Percentiles rank a stretch among this genome's conserved stretches.
These are phyloP conservation scores for Trichocomaceae sp. DNA, from an alignment of 2,329 filamentous ascomycete species.

Conservation along the genomic window DNA sequence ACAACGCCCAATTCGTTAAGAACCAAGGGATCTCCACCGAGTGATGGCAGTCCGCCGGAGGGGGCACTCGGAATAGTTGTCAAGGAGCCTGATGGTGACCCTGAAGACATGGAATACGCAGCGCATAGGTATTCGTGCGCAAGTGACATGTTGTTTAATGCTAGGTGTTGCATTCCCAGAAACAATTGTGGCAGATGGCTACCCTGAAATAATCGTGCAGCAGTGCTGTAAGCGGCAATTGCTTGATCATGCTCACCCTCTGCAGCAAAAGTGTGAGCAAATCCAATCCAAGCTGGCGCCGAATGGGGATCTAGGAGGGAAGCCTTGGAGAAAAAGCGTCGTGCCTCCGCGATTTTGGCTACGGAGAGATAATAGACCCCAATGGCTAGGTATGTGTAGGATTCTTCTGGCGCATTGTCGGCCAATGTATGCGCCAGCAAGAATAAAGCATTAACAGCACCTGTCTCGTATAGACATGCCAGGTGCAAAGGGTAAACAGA, in stretches of 20 bases:
- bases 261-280: slow-evolving; percentile 94
- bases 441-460: slow-evolving; percentile 81
- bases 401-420: slow-evolving; percentile 83
- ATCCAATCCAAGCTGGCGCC: slow-evolving; percentile 96
- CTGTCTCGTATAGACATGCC: slow-evolving; percentile 81
- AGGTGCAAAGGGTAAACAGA: slow-evolving; percentile 80
- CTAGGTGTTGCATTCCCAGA: slow-evolving; percentile 95
- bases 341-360: slow-evolving; percentile 82
- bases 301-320: slow-evolving; percentile 98
- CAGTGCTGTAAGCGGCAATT: slow-evolving; percentile 94
- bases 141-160: slow-evolving; percentile 87
- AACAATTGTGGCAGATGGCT: slow-evolving; percentile 95
- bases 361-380: slow-evolving; percentile 92
- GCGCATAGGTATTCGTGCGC: slow-evolving; percentile 92
- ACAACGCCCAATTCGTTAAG: slow-evolving; percentile 95
- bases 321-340: slow-evolving; percentile 93
- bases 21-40: slow-evolving; percentile 66
- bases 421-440: slow-evolving; percentile 87
- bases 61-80: slow-evolving; percentile 21
- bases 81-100: slow-evolving; percentile 27
- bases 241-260: slow-evolving; percentile 98
- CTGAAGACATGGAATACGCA: slow-evolving; percentile 59
- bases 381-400: slow-evolving; percentile 88
- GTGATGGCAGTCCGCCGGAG: slow-evolving; percentile 19
- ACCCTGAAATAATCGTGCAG: slow-evolving; percentile 88